Evolutionary conservation across 352 stramenopile species (phyloP), one percentile per base, ranked within the genome.

Genomic region (Globisporangium echinulatum): DNA sequence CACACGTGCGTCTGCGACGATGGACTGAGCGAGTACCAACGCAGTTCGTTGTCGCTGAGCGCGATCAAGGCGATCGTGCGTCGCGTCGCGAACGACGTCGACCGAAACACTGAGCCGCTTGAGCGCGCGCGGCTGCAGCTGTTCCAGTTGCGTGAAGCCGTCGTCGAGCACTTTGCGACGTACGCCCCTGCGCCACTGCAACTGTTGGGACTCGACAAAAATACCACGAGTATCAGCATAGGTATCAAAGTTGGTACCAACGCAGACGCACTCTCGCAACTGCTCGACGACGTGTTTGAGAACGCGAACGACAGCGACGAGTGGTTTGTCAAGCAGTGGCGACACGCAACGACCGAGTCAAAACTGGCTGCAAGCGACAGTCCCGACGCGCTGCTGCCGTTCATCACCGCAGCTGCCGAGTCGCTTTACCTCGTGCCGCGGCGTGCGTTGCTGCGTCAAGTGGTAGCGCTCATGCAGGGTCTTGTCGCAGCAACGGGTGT

Each of bases 301-400:
- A 68, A 64, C 19, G 10, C n/a, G 36, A 7, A 42, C 2, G 43
- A 67, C 14, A 5, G 40, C 19, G 37, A 59, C 6, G 58, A 70
- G 54, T 72, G 62, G 62, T 70, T 65, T 53, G 66, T 70, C 43
- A 67, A 68, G 44, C 63, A 64, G 39, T 68, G 57, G 52, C 46
- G 50, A 3, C 62, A 54, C 3, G 42, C 57, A 5, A 8, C 69
- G 43, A n/a, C 15, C 13, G 54, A 66, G 0, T 7, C 14, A 15
- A 15, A 33, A 8, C 13, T 37, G 7, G n/a, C 10, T 11, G 8
- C 10, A 48, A 63, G 38, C 39, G 42, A 25, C 14, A 40, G 49
- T 8, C n/a, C 13, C 38, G n/a, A 5, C 15, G 5, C 7, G 1
- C 11, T 46, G 36, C 10, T 33, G 13, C 33, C 17, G 25, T 54